phyloP scores from a whole-genome alignment of 441 rosid species.

The Euphorbia celastroides region DNA sequence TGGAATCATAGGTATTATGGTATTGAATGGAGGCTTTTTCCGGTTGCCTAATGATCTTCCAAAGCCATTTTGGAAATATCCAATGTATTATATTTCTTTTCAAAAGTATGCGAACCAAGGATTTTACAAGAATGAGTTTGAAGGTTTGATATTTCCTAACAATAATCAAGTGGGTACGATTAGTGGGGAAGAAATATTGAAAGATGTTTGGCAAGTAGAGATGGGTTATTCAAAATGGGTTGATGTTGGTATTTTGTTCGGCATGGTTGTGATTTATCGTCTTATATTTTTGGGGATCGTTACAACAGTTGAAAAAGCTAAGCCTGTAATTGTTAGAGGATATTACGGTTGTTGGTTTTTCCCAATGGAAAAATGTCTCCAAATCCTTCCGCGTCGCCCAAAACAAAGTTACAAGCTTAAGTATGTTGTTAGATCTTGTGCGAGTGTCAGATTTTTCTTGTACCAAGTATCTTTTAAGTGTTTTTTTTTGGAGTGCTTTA shows the following conservation, averaged over 20 bases:
- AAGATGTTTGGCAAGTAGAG: conserved; percentile 33
- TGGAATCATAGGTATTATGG: conserved; percentile 47
- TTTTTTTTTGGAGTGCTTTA: no score
- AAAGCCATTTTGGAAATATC: conserved; percentile 41
- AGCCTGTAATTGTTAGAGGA: conserved; percentile 12
- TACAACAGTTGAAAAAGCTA: conserved; percentile 30
- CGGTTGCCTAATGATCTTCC: conserved; percentile 51
- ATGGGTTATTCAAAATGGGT: conserved; percentile 50
- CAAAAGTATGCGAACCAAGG: conserved; percentile 53
- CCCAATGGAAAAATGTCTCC: neutral
- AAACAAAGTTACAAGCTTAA: neutral
- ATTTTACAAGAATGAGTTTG: no score
- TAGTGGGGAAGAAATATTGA: conserved; percentile 32
- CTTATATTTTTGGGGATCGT: conserved; percentile 31
- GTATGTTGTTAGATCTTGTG: no score
- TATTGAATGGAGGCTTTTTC: conserved; percentile 47
- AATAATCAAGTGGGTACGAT: conserved; percentile 9
- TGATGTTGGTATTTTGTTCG: conserved; percentile 37
- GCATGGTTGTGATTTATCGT: conserved; percentile 38
- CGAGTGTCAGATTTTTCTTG: no score
- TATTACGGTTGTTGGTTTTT: neutral
- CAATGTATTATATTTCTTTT: conserved; percentile 44
- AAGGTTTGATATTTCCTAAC: conserved; percentile 27
- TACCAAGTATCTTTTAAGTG: no score
- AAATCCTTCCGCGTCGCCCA: neutral